Base-by-base conservation (phyloP, 2,329 filamentous ascomycete genomes). In the Alternaria rosae region DNA sequence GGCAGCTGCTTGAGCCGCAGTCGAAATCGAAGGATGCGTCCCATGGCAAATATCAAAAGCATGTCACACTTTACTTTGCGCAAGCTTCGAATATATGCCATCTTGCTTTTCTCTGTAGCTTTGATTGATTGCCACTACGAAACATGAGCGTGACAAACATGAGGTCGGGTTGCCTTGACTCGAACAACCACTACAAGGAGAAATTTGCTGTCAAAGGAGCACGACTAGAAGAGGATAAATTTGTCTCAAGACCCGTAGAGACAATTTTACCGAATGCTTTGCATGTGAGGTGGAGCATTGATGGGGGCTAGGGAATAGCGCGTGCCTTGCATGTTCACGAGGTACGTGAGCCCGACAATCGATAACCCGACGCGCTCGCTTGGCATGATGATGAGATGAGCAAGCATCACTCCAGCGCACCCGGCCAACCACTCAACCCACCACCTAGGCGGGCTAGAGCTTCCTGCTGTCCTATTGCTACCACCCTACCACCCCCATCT, bases 331-430 rank as follows among this genome's bases (percentile, higher is more conserved):
- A 45, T 57, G 58, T 61, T 57, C 54, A 57, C 53, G 53, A 57
- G 58, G 54, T 57, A 26, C 21, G 41, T 55, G 48, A n/a, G n/a
- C 42, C 53, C 54, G 45, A 50, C 53, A 64, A 66, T 67, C 67
- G 67, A 70, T 70, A 70, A 64, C 43, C 57, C 57, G 57, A 55
- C 56, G 56, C 56, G 56, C 48, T 56, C 45, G 41, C 60, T 59
- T 62, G 60, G 61, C 61, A 47, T 44, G 26, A 56, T 50, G 58
- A 64, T 48, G 53, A 54, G 32, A 38, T 30, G 56, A 62, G 55
- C 59, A 35, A 61, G 32, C 30, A 35, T 26, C 35, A 44, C 28
- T 41, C 50, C 26, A 51, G 35, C 35, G 45, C 58, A 56, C 25
- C 55, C 26, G 42, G 35, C 54, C 60, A 26, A 32, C 54, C 51